Base-by-base conservation (phyloP, 805 yeast species). In the Lachancea cidri region DNA sequence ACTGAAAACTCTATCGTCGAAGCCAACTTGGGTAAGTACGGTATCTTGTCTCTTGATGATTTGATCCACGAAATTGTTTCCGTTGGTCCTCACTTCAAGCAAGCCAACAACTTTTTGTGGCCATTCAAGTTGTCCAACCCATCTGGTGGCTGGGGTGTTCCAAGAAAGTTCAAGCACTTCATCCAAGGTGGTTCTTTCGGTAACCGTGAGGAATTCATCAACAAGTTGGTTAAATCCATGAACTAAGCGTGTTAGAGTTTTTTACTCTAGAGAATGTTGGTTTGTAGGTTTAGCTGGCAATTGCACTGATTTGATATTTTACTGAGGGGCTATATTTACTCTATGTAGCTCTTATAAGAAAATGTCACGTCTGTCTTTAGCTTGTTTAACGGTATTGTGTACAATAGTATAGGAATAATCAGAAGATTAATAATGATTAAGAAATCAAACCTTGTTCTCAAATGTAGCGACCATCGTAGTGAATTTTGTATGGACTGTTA, bases 121-220 rank as follows among this genome's bases (percentile, higher is more conserved):
- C 96, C 96, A 77, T 87, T 87, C 91, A 81, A 85, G 78, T 81
- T 87, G 71, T 86, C 95, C 63, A 86, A 84, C 83, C 96, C 96
- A 74, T 79, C 79, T 72, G 96, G 96, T 76, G 96, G 96, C 73
- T 87, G 94, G 95, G 91, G 95, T 79, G 85, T 85, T 59, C 77
- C 81, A 73, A 87, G 95, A 83, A 87, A 87, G 81, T 87, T 87
- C 94, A 81, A 81, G 77, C 95, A 87, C 77, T 87, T 84, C 70
- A 83, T 87, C 80, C 94, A 86, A 77, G 95, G 95, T 79, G 96
- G 96, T 83, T 83, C 93, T 78, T 81, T 87, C 73, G 96, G 96
- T 84, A 87, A 87, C 94, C 85, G 95, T 77, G 96, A 87, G 78
- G 82, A 86, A 66, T 83, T 77, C 86, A 87, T 87, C 76, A 87